Conservation (phyloP, 495 filamentous ascomycete species). For the Letharia columbiana region DNA sequence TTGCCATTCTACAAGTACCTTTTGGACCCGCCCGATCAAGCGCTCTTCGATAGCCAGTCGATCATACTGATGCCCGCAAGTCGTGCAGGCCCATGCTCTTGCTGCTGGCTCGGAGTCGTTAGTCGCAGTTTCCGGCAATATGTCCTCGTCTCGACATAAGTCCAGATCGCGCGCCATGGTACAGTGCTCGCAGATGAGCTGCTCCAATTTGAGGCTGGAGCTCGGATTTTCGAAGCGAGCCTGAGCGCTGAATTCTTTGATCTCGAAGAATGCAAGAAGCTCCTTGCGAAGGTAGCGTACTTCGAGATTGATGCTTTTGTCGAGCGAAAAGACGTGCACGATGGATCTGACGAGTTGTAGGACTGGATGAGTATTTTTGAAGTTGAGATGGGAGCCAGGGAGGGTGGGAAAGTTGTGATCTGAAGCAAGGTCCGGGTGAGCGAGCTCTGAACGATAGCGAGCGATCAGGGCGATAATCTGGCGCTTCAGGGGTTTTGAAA, state of each 20-base stretch:
- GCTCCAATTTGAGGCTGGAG: constrained; percentile 58
- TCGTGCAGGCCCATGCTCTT: constrained; percentile 62
- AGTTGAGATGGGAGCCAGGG: constrained; percentile 65
- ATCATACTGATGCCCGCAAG: constrained; percentile 69
- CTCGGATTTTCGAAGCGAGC: constrained; percentile 82
- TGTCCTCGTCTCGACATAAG: constrained; percentile 83
- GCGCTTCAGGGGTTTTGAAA: constrained; percentile 84
- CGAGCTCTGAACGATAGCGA: constrained; percentile 75
- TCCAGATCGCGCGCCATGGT: constrained; percentile 83
- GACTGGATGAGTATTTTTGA: constrained; percentile 61
- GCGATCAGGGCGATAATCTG: constrained; percentile 70
- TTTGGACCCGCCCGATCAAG: constrained; percentile 68
- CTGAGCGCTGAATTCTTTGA: constrained; percentile 86
- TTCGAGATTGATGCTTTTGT: constrained; percentile 79
- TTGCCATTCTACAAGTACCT: constrained; percentile 66
- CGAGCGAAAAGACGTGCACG: constrained; percentile 82
- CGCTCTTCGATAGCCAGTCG: constrained; percentile 72
- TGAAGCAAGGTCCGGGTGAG: constrained; percentile 79
- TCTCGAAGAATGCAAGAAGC: constrained; percentile 78
- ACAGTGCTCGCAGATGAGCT: constrained; percentile 79
- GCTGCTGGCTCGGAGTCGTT: constrained; percentile 33
- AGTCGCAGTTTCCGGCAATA: constrained; percentile 49
- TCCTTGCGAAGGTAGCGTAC: constrained; percentile 81
- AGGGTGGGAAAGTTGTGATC: constrained; percentile 80
- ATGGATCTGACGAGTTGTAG: constrained; percentile 85